phyloP scores from a whole-genome alignment of 305 asterid genomes.

The Solanum hybrid region DNA sequence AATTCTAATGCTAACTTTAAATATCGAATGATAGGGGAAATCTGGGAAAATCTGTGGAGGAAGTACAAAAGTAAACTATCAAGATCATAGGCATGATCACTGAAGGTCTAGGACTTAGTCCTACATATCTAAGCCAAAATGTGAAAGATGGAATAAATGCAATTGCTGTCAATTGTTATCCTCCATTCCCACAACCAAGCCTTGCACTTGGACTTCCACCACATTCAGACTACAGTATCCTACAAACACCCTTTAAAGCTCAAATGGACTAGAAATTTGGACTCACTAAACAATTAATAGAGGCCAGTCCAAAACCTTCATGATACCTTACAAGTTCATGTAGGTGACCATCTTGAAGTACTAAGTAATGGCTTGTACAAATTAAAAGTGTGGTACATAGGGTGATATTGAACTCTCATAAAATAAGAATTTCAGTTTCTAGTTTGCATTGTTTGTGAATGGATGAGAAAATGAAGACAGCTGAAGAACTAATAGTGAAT shows the following conservation, averaged over 20 bases:
- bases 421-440: constrained; percentile 23
- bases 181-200: constrained; percentile 8
- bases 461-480: constrained; percentile 33
- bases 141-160: constrained; percentile 28
- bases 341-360: constrained; percentile 46
- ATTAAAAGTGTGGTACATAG: constrained; percentile 20
- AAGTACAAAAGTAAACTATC: constrained; percentile 19
- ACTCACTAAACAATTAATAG: constrained; percentile 10
- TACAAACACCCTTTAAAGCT: constrained; percentile 22
- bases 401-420: constrained; percentile 5
- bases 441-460: constrained; percentile 18
- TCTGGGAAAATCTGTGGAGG: constrained; percentile 6
- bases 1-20: background rate
- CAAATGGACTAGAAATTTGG: constrained; percentile 27
- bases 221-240: constrained; percentile 35
- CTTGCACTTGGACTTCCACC: constrained; percentile 12
- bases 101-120: constrained; percentile 26
- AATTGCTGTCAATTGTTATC: constrained; percentile 28
- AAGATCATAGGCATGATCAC: constrained; percentile 31
- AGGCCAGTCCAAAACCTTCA: constrained; percentile 11
- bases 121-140: constrained; percentile 8
- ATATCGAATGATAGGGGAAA: constrained; percentile 13
- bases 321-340: constrained; percentile 26
- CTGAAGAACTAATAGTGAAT: constrained; percentile 1
- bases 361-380: constrained; percentile 37